These are phyloP conservation scores for Sporothrix protearum DNA, from an alignment of 2,329 filamentous ascomycete genomes.

Conservation along the genomic window DNA sequence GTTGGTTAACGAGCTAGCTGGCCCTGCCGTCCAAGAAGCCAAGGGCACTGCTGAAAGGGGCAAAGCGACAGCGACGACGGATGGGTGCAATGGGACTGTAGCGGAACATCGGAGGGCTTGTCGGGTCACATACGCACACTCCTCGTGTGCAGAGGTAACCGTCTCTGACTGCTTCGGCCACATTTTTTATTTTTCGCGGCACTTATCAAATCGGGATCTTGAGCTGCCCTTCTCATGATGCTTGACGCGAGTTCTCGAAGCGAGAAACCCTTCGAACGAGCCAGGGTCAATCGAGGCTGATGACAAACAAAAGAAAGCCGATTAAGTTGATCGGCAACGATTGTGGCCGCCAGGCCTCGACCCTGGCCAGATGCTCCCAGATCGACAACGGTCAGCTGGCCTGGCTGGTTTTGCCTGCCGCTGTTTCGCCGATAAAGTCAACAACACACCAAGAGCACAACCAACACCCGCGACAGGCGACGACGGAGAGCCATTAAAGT, in stretches of 20 bases:
- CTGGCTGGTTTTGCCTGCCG: neutral
- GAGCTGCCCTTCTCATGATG: neutral
- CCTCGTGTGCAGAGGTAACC: neutral
- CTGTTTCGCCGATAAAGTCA: neutral
- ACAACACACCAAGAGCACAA: neutral
- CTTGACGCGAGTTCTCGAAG: neutral
- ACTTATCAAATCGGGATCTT: neutral
- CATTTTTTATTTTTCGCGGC: neutral
- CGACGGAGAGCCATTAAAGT: neutral
- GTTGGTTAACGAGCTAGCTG: slow-evolving; percentile 14
- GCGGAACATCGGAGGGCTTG: neutral
- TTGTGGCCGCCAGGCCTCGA: neutral
- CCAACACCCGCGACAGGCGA: neutral
- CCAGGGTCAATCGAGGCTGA: neutral
- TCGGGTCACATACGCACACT: slow-evolving; percentile 16
- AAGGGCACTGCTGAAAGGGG: neutral
- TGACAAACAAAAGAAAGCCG: neutral
- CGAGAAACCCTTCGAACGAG: too few species aligned
- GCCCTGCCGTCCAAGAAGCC: neutral
- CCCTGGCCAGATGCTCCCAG: neutral
- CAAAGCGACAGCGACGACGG: neutral
- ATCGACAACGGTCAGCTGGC: neutral
- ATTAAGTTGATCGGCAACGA: neutral
- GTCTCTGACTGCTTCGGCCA: neutral
- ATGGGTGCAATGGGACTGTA: slow-evolving; percentile 3